Evolutionary conservation across 345 rosid genomes (phyloP).

Genomic region (Stellera chamaejasme): DNA sequence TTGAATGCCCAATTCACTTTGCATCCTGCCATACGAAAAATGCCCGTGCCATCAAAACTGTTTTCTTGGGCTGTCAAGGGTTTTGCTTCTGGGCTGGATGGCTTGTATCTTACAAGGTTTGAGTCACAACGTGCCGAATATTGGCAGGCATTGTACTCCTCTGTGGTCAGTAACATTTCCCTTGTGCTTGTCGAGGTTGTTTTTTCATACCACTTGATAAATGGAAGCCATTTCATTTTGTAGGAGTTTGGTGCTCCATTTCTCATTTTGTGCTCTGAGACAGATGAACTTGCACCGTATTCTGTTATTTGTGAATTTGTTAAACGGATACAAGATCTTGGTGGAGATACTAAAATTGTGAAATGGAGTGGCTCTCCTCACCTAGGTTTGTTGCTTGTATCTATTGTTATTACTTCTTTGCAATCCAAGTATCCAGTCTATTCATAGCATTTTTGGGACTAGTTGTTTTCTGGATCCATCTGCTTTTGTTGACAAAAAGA

Average conservation of each 20-base stretch:
- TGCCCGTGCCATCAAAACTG: slow-evolving; percentile 62
- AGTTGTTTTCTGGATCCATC: background rate
- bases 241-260: slow-evolving; percentile 81
- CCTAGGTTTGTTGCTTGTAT: slow-evolving; percentile 34
- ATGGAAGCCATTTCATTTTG: slow-evolving; percentile 5
- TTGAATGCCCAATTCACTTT: slow-evolving; percentile 60
- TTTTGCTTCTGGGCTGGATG: slow-evolving; percentile 65
- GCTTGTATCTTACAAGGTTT: slow-evolving; percentile 77
- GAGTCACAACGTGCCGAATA: slow-evolving; percentile 81
- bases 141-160: slow-evolving; percentile 74
- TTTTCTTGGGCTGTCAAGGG: slow-evolving; percentile 80
- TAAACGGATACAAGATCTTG: slow-evolving; percentile 49
- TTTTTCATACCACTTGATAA: background rate
- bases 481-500: background rate
- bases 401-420: slow-evolving; percentile 2
- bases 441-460: background rate
- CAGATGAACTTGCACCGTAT: slow-evolving; percentile 63
- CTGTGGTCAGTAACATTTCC: slow-evolving; percentile 51
- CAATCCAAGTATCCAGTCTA: background rate
- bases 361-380: slow-evolving; percentile 73
- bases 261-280: slow-evolving; percentile 77
- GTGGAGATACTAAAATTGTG: slow-evolving; percentile 76
- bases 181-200: slow-evolving; percentile 7
- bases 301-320: slow-evolving; percentile 46
- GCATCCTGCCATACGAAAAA: slow-evolving; percentile 53